phyloP scores from a whole-genome alignment of 2,329 filamentous ascomycete genomes.

The Aspergillus floridensis region DNA sequence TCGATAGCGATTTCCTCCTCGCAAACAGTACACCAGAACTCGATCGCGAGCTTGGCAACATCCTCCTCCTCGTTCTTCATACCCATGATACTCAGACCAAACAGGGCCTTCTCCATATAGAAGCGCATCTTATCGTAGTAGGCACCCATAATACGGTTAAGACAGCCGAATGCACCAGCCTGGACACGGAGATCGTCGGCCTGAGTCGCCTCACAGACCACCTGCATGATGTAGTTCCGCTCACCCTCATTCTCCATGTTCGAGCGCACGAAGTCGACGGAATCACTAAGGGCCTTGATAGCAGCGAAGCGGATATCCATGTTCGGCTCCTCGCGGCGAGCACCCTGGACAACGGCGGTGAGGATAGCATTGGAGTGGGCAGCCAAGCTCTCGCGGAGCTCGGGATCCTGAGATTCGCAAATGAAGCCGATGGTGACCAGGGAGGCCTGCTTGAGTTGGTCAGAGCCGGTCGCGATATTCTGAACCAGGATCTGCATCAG shows the following conservation, averaged over 20 bases:
- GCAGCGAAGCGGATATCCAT: slow-evolving; percentile 86
- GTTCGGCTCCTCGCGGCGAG: slow-evolving; percentile 93
- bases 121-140: slow-evolving; percentile 99
- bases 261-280: slow-evolving; percentile 93
- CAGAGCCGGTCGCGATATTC: slow-evolving; percentile 82
- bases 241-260: slow-evolving; percentile 99
- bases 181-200: slow-evolving; percentile 87
- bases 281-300: slow-evolving; percentile 91
- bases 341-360: slow-evolving; percentile 95
- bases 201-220: slow-evolving; percentile 98
- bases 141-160: slow-evolving; percentile 97
- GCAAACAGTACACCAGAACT: slow-evolving; percentile 99
- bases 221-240: slow-evolving; percentile 99
- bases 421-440: slow-evolving; percentile 97
- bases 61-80: slow-evolving; percentile 99
- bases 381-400: slow-evolving; percentile 75
- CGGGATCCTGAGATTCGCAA: slow-evolving; percentile 89
- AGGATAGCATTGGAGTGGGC: slow-evolving; percentile 95
- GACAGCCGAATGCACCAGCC: slow-evolving; percentile 91
- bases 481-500: slow-evolving; percentile 85
- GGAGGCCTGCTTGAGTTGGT: slow-evolving; percentile 90
- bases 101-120: slow-evolving; percentile 99
- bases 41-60: slow-evolving; percentile 94
- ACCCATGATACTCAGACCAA: slow-evolving; percentile 92
- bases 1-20: slow-evolving; percentile 98